Percentiles rank a stretch among this genome's conserved stretches.
Conservation (phyloP, 2,329 filamentous ascomycete species). For the Leptographium flavum region DNA sequence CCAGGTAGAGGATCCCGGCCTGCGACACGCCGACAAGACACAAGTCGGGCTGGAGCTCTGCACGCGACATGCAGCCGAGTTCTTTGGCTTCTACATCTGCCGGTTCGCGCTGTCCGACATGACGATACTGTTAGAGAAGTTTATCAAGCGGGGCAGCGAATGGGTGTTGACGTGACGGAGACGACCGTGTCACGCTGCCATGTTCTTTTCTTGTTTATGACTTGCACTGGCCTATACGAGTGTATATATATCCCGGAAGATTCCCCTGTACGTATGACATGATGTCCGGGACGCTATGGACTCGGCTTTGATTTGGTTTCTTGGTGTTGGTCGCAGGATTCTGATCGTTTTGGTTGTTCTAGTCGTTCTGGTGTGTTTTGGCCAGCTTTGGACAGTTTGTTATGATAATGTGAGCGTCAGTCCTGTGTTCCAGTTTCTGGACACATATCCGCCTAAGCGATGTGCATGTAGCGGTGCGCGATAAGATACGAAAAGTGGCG, state of each 20-base stretch:
- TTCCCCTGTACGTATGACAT: conserved; percentile 3
- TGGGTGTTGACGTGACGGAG: conserved; percentile 50
- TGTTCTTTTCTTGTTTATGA: not conserved
- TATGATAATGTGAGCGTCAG: too few species aligned
- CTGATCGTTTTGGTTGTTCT: not conserved
- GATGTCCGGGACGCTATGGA: not conserved
- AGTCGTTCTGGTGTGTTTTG: too few species aligned
- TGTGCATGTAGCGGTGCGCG: too few species aligned
- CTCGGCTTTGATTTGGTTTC: not conserved
- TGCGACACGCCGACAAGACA: conserved; percentile 82
- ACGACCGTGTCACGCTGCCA: not conserved
- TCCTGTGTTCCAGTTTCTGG: not conserved
- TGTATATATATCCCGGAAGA: not conserved
- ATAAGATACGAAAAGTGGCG: too few species aligned
- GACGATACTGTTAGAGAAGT: conserved; percentile 79
- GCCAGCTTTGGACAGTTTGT: too few species aligned
- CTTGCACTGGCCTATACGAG: not conserved
- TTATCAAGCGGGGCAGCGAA: conserved; percentile 89
- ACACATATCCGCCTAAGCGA: too few species aligned
- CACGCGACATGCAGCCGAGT: conserved; percentile 86
- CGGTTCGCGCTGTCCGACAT: conserved; percentile 86
- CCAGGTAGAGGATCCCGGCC: conserved; percentile 87
- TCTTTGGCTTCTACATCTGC: conserved; percentile 94
- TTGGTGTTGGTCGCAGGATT: not conserved
- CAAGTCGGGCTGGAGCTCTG: conserved; percentile 91